phyloP scores from a whole-genome alignment of 2,329 filamentous ascomycete species.

The Scedosporium minutisporum region DNA sequence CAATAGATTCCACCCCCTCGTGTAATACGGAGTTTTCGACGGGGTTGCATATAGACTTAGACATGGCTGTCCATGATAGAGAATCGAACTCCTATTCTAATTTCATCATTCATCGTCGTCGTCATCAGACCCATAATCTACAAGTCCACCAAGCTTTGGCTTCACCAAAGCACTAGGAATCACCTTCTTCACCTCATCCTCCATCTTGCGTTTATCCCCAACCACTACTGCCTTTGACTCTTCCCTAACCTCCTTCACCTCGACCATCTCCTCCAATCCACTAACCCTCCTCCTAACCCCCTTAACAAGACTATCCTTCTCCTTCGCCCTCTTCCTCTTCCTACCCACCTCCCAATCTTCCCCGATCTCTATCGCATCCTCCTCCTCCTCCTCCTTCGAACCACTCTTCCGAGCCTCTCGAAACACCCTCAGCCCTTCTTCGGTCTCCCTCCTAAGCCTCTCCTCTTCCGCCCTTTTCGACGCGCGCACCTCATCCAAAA shows the following conservation, averaged over 20 bases:
- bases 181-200: background rate
- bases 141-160: conserved; percentile 27
- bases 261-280: conserved; percentile 8
- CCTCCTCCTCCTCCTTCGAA: conserved; percentile 23
- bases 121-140: conserved; percentile 48
- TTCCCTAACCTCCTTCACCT: conserved; percentile 1
- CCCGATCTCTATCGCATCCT: conserved; percentile 24
- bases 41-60: conserved; percentile 6
- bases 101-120: conserved; percentile 16
- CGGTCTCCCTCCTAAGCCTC: conserved; percentile 41
- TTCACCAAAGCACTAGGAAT: conserved; percentile 2
- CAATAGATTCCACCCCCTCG: background rate
- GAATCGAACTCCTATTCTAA: conserved; percentile 6
- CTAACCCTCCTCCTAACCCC: conserved; percentile 9
- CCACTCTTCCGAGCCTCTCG: conserved; percentile 38
- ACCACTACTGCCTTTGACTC: background rate
- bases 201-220: conserved; percentile 14
- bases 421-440: conserved; percentile 47
- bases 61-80: background rate
- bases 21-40: background rate
- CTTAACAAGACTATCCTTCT: conserved; percentile 8
- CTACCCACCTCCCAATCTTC: conserved; percentile 21
- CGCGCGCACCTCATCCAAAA: conserved; percentile 51
- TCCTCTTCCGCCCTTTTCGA: conserved; percentile 44
- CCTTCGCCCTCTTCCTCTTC: conserved; percentile 13